Evolutionary conservation across 495 filamentous ascomycete genomes (phyloP).

Genomic region (Friedmanniomyces endolithicus): DNA sequence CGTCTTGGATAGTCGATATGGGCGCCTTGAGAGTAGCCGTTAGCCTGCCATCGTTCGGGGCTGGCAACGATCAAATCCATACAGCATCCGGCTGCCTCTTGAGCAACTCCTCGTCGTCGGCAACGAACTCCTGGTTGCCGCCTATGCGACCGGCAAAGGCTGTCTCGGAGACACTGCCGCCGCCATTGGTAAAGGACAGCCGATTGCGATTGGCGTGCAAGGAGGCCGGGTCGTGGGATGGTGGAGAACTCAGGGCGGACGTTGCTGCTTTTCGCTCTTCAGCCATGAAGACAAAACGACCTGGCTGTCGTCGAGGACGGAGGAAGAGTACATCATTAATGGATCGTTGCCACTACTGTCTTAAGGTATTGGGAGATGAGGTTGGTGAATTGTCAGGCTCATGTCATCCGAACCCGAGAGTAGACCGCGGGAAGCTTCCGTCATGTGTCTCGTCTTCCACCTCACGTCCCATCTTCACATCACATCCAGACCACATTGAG

Average conservation of each 20-base stretch:
- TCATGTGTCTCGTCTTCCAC: too few relatives aligned
- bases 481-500: too few relatives aligned
- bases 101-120: not conserved
- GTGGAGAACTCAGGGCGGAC: not conserved
- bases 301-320: too few relatives aligned
- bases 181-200: not conserved
- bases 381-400: too few relatives aligned
- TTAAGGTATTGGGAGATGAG: too few relatives aligned
- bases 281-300: not conserved
- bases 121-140: slow-evolving; percentile 14
- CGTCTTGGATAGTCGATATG: not conserved
- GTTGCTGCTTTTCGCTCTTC: not conserved
- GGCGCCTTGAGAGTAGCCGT: slow-evolving; percentile 1
- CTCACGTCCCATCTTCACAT: too few relatives aligned
- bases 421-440: too few relatives aligned
- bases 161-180: not conserved
- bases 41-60: not conserved
- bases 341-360: too few relatives aligned
- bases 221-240: not conserved
- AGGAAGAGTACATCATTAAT: too few relatives aligned
- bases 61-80: not conserved
- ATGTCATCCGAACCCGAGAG: too few relatives aligned
- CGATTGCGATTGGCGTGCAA: not conserved
- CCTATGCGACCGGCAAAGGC: slow-evolving; percentile 19
- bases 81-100: slow-evolving; percentile 17